Conservation (phyloP, 2,329 filamentous ascomycete genomes). For the Magnaporthiopsis poae region DNA sequence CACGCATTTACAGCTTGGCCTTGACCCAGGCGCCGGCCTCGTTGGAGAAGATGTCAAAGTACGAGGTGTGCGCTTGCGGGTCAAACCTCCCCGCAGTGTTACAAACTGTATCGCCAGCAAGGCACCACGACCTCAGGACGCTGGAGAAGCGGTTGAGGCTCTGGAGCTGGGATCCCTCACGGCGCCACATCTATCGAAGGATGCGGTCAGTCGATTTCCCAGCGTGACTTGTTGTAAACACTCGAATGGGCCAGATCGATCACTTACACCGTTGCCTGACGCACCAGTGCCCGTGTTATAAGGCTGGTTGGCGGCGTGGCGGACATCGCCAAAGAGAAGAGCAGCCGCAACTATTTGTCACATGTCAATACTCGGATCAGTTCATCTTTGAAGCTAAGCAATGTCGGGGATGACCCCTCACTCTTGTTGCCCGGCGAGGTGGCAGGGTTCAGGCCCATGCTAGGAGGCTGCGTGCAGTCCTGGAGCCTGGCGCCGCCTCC, state of each 20-base stretch:
- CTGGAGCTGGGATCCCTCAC: conserved; percentile 11
- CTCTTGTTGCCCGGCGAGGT: conserved; percentile 11
- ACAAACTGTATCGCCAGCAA: conserved; percentile 21
- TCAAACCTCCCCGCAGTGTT: conserved; percentile 16
- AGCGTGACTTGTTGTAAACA: not conserved
- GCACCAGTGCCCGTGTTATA: conserved; percentile 20
- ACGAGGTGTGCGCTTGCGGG: conserved; percentile 19
- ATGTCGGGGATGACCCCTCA: not conserved
- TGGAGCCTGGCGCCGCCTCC: conserved; percentile 15
- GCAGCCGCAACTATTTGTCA: conserved; percentile 15
- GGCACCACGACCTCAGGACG: conserved; percentile 20
- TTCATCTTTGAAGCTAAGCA: not conserved
- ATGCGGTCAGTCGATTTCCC: not conserved
- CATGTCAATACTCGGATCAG: not conserved
- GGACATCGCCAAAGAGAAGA: conserved; percentile 20
- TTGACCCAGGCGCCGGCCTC: conserved; percentile 21
- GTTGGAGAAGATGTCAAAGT: conserved; percentile 20
- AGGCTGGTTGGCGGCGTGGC: conserved; percentile 19
- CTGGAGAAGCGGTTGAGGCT: conserved; percentile 15
- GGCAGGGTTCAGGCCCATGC: conserved; percentile 8
- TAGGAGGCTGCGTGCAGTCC: conserved; percentile 13
- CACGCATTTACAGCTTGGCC: conserved; percentile 11
- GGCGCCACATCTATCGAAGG: not conserved
- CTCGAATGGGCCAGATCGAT: not conserved
- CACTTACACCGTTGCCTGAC: conserved; percentile 14